These are phyloP conservation scores for Fragosphaeria purpurea DNA, from an alignment of 2,329 filamentous ascomycete genomes.

Conservation along the genomic window DNA sequence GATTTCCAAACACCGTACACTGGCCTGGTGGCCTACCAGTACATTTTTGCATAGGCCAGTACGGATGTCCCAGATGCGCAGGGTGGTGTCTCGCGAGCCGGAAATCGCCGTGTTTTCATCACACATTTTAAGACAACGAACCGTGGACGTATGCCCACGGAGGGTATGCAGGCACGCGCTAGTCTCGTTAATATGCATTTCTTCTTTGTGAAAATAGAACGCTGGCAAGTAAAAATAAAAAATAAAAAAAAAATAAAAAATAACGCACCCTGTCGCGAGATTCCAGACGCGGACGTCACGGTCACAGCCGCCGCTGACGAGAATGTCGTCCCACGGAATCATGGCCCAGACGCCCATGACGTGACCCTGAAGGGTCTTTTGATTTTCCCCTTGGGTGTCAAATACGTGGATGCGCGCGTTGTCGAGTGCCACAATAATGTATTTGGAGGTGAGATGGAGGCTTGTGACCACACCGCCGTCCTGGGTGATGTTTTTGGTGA, in stretches of 20 bases:
- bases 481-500: constrained; percentile 80
- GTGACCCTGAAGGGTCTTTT: constrained; percentile 85
- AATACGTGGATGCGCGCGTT: constrained; percentile 99
- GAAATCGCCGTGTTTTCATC: constrained; percentile 91
- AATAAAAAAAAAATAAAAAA: not conserved
- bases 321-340: constrained; percentile 92
- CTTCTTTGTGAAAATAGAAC: not conserved
- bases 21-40: constrained; percentile 88
- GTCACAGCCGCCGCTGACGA: constrained; percentile 95
- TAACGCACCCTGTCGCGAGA: constrained; percentile 72
- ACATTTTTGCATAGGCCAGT: constrained; percentile 85
- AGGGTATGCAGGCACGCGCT: constrained; percentile 72
- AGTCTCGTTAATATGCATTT: constrained; percentile 18
- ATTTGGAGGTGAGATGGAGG: constrained; percentile 84
- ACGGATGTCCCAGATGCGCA: constrained; percentile 89
- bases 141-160: constrained; percentile 91
- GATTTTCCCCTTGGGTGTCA: constrained; percentile 77
- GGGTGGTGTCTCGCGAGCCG: constrained; percentile 85
- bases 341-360: constrained; percentile 99
- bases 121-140: constrained; percentile 95
- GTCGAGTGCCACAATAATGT: constrained; percentile 94
- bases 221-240: not conserved
- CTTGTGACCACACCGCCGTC: constrained; percentile 97
- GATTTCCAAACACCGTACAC: constrained; percentile 89
- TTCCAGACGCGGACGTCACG: constrained; percentile 96